Conservation (phyloP, 2,329 filamentous ascomycete genomes). For the Colletotrichum neosansevieriae region DNA sequence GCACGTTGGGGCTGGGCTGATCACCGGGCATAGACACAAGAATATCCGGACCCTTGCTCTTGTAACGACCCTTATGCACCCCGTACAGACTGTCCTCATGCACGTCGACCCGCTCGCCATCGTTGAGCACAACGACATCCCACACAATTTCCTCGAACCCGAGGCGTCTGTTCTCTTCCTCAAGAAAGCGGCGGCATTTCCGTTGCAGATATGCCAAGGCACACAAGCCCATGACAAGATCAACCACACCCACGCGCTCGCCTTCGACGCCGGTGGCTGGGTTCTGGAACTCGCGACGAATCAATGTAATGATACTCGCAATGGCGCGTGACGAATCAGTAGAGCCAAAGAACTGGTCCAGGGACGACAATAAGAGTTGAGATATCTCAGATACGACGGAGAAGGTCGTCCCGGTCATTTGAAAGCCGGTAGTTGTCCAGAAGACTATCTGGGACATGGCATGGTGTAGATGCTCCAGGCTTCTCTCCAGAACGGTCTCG, state of each 20-base stretch:
- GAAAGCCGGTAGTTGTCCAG: slow-evolving; percentile 71
- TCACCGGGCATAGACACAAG: slow-evolving; percentile 43
- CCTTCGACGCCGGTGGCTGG: slow-evolving; percentile 69
- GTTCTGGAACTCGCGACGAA: slow-evolving; percentile 73
- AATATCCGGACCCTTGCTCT: slow-evolving; percentile 38
- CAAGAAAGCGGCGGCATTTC: slow-evolving; percentile 63
- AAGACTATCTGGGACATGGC: slow-evolving; percentile 71
- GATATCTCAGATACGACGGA: slow-evolving; percentile 67
- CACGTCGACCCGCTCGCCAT: slow-evolving; percentile 69
- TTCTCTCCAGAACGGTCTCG: slow-evolving; percentile 68
- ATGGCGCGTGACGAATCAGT: slow-evolving; percentile 78
- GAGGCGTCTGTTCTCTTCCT: slow-evolving; percentile 61
- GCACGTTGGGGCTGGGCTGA: slow-evolving; percentile 45
- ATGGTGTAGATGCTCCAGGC: slow-evolving; percentile 67
- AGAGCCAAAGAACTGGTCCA: slow-evolving; percentile 75
- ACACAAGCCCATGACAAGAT: slow-evolving; percentile 71
- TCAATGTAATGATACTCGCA: slow-evolving; percentile 73
- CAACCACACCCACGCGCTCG: slow-evolving; percentile 70
- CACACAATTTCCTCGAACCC: slow-evolving; percentile 70
- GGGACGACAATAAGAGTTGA: slow-evolving; percentile 67
- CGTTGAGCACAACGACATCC: slow-evolving; percentile 74
- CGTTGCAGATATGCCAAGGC: slow-evolving; percentile 73
- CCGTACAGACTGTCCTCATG: slow-evolving; percentile 53
- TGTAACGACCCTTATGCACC: slow-evolving; percentile 45
- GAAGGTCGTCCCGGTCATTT: slow-evolving; percentile 67